phyloP scores from a whole-genome alignment of 116 monocot genomes.

The Posidonia oceanica region DNA sequence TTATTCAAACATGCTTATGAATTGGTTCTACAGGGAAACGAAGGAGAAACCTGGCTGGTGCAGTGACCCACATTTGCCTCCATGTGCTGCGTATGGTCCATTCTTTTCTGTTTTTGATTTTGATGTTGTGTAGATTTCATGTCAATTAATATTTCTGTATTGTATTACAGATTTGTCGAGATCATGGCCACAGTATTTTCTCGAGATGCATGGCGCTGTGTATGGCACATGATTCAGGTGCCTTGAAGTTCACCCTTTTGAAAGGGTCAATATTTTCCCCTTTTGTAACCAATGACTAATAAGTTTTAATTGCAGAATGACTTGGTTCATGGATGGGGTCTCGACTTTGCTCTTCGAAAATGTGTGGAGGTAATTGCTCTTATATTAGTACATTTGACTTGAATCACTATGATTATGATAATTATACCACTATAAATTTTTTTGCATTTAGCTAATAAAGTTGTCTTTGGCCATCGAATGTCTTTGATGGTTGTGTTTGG shows the following conservation, averaged over 20 bases:
- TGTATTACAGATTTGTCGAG: slow-evolving; percentile 38
- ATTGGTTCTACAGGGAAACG: slow-evolving; percentile 18
- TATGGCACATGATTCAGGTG: slow-evolving; percentile 65
- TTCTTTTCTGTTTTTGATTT: neutral
- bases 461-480: no score
- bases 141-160: neutral
- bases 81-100: slow-evolving; percentile 44
- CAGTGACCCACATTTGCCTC: slow-evolving; percentile 40
- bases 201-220: slow-evolving; percentile 53
- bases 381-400: neutral
- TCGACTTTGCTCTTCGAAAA: slow-evolving; percentile 71
- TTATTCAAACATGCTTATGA: neutral
- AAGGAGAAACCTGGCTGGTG: slow-evolving; percentile 49
- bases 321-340: slow-evolving; percentile 93
- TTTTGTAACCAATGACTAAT: neutral
- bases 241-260: neutral
- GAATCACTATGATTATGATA: neutral
- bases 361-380: slow-evolving; percentile 63
- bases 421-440: no score
- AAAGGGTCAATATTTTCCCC: neutral
- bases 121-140: neutral
- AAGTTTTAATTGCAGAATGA: slow-evolving; percentile 43
- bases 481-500: no score
- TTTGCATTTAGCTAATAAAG: neutral
- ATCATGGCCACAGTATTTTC: slow-evolving; percentile 62